Evolutionary conservation across 129 eudicot genomes (phyloP).

Genomic region (Logfia minima): DNA sequence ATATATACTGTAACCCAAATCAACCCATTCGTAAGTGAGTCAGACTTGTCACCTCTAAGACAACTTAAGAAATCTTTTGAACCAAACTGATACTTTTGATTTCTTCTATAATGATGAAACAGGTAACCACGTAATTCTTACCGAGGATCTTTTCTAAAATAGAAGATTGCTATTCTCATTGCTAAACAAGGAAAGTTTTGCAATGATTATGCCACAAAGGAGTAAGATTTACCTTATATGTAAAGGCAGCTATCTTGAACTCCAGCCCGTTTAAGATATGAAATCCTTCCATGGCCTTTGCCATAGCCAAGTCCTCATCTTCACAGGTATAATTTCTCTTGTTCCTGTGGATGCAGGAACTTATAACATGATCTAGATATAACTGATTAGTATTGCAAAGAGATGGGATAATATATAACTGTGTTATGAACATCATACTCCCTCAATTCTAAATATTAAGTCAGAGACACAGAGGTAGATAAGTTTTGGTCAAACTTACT

Average conservation of each 20-base stretch:
- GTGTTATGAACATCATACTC: background rate
- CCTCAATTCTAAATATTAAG: background rate
- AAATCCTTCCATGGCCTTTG: constrained; percentile 72
- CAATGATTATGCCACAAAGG: background rate
- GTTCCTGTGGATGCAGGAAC: constrained; percentile 54
- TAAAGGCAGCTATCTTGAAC: constrained; percentile 60
- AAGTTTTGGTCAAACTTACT: background rate
- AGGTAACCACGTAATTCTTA: constrained; percentile 10
- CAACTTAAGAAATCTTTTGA: constrained; percentile 1
- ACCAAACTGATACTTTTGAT: background rate
- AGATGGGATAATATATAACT: background rate
- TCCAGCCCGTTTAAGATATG: constrained; percentile 65
- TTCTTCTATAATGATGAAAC: constrained; percentile 14
- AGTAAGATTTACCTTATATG: constrained; percentile 60
- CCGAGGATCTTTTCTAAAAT: constrained; percentile 16
- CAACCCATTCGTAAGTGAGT: background rate
- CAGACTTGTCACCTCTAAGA: background rate
- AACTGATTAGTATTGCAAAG: constrained; percentile 8
- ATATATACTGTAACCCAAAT: background rate
- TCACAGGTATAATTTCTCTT: constrained; percentile 41
- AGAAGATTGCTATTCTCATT: constrained; percentile 3
- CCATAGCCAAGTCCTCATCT: constrained; percentile 44
- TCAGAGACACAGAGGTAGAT: background rate
- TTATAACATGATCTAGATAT: background rate
- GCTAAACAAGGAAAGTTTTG: background rate